Evolutionary conservation across 2,329 filamentous ascomycete species (phyloP).

Genomic region (Thermothelomyces thermophilus): DNA sequence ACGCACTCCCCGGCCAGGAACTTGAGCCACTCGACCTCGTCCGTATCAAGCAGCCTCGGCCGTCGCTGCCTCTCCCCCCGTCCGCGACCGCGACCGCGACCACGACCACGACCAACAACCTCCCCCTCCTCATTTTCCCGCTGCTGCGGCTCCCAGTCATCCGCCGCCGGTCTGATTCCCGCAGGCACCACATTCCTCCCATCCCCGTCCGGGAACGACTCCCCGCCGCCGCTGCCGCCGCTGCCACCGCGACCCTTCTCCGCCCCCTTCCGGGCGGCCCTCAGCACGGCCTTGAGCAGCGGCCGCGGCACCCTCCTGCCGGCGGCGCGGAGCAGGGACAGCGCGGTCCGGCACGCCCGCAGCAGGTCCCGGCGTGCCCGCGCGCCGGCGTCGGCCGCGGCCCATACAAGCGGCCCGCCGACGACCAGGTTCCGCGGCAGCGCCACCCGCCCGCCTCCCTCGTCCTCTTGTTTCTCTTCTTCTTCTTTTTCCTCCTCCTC

Average conservation of each 20-base stretch:
- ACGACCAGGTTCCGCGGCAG: slow-evolving; percentile 26
- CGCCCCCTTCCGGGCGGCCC: background rate
- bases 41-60: slow-evolving; percentile 19
- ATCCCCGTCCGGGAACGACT: too few species aligned
- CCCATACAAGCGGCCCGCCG: slow-evolving; percentile 24
- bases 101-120: too few species aligned
- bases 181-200: too few species aligned
- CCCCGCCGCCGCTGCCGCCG: too few species aligned
- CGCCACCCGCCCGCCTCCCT: too few species aligned
- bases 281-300: slow-evolving; percentile 25
- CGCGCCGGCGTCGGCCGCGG: slow-evolving; percentile 13
- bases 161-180: too few species aligned
- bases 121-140: too few species aligned
- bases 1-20: slow-evolving; percentile 28
- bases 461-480: too few species aligned
- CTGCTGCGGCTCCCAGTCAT: too few species aligned
- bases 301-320: slow-evolving; percentile 24
- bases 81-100: too few species aligned
- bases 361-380: slow-evolving; percentile 27
- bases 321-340: slow-evolving; percentile 25
- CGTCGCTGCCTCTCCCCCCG: background rate
- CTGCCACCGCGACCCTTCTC: too few species aligned
- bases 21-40: slow-evolving; percentile 31
- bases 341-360: slow-evolving; percentile 24
- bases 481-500: too few species aligned